Evolutionary conservation across 2,329 filamentous ascomycete genomes (phyloP).

Genomic region (Boeremia lycopersici): DNA sequence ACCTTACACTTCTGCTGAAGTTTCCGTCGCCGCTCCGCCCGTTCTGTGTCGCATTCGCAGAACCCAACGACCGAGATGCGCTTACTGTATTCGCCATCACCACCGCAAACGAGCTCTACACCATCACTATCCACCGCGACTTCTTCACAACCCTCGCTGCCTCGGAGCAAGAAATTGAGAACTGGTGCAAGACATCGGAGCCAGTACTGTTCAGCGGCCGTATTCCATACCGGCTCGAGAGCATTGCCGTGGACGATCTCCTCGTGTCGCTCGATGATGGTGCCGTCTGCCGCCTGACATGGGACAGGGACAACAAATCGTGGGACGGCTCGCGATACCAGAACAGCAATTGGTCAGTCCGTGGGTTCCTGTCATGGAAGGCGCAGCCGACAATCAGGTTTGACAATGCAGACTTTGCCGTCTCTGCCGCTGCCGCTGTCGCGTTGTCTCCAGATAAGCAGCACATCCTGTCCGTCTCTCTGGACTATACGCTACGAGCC

Average conservation of each 20-base stretch:
- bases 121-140: slow-evolving; percentile 80
- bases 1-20: slow-evolving; percentile 76
- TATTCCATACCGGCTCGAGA: slow-evolving; percentile 79
- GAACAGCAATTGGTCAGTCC: slow-evolving; percentile 70
- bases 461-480: slow-evolving; percentile 76
- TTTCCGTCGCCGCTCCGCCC: slow-evolving; percentile 76
- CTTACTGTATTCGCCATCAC: slow-evolving; percentile 82
- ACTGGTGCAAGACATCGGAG: slow-evolving; percentile 75
- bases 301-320: slow-evolving; percentile 37
- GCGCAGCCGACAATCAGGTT: slow-evolving; percentile 68
- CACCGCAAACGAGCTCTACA: slow-evolving; percentile 78
- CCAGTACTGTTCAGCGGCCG: slow-evolving; percentile 79
- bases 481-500: slow-evolving; percentile 86
- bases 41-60: slow-evolving; percentile 81
- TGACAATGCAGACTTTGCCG: slow-evolving; percentile 65
- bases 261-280: slow-evolving; percentile 83
- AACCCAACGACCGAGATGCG: slow-evolving; percentile 77
- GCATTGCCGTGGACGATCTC: slow-evolving; percentile 73
- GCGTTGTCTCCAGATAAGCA: slow-evolving; percentile 54
- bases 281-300: slow-evolving; percentile 68
- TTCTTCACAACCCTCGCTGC: slow-evolving; percentile 75
- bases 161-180: slow-evolving; percentile 74
- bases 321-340: slow-evolving; percentile 79
- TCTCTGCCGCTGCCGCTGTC: slow-evolving; percentile 69
- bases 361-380: slow-evolving; percentile 69